Evolutionary conservation across 2,329 filamentous ascomycete species (phyloP).

Genomic region (Hypoxylon sp.): DNA sequence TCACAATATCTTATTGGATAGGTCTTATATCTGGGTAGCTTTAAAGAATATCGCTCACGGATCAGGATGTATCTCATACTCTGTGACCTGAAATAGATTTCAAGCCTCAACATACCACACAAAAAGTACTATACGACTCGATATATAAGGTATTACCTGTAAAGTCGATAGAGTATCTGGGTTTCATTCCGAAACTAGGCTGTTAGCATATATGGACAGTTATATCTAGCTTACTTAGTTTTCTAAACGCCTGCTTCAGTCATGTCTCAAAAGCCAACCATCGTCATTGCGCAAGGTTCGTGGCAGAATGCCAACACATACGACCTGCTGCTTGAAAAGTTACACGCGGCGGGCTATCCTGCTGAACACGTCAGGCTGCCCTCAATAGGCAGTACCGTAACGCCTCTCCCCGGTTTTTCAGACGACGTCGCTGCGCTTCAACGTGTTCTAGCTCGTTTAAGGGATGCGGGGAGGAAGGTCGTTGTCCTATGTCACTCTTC

Average conservation of each 20-base stretch:
- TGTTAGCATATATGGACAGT: background rate
- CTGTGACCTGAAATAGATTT: background rate
- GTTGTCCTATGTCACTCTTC: slow-evolving; percentile 23
- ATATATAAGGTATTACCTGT: background rate
- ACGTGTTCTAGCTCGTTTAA: slow-evolving; percentile 8
- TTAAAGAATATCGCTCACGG: background rate
- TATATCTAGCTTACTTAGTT: background rate
- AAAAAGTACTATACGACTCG: background rate
- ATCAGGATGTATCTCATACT: background rate
- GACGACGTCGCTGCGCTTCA: slow-evolving; percentile 21
- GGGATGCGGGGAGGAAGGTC: slow-evolving; percentile 8
- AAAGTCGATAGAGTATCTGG: background rate
- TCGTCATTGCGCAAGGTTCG: slow-evolving; percentile 15
- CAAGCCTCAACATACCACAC: background rate
- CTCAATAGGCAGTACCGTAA: slow-evolving; percentile 15
- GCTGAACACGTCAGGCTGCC: slow-evolving; percentile 24
- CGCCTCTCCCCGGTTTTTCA: slow-evolving; percentile 14
- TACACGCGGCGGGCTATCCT: slow-evolving; percentile 14
- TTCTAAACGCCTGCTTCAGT: no score
- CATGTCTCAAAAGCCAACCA: slow-evolving; percentile 12
- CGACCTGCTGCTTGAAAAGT: slow-evolving; percentile 12
- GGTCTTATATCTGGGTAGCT: background rate
- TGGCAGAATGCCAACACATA: slow-evolving; percentile 1
- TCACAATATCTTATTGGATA: background rate
- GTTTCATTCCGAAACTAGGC: background rate